Conservation (phyloP, 768 basidiomycete species). For the Suillus fuscotomentosus region DNA sequence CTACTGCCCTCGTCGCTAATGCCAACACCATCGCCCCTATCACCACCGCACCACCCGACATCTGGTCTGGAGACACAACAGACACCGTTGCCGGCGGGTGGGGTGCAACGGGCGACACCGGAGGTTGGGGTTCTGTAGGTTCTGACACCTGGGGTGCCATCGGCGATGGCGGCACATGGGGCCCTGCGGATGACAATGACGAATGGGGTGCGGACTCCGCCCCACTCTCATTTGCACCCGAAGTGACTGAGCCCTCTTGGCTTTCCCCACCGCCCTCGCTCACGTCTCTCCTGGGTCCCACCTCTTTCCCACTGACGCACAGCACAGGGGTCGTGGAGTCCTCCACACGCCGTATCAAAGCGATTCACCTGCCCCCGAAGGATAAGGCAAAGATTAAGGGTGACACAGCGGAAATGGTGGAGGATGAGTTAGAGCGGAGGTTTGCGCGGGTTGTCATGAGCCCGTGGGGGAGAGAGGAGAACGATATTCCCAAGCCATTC, state of each 20-base stretch:
- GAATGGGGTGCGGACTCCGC: constrained; percentile 10
- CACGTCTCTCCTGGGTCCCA: constrained; percentile 50
- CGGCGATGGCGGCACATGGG: constrained; percentile 4
- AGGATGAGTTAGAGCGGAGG: constrained; percentile 43
- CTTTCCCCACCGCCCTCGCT: constrained; percentile 26
- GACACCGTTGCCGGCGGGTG: constrained; percentile 12
- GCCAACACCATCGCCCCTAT: background rate
- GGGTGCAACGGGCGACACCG: constrained; percentile 6
- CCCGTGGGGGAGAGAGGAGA: constrained; percentile 50
- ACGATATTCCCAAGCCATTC: constrained; percentile 35
- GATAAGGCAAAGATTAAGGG: constrained; percentile 10
- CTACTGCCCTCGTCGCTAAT: background rate
- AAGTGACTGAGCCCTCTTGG: constrained; percentile 24
- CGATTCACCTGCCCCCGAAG: constrained; percentile 38
- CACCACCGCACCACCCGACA: constrained; percentile 1
- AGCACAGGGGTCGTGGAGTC: constrained; percentile 64
- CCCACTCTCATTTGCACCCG: constrained; percentile 9
- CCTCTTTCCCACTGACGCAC: constrained; percentile 58
- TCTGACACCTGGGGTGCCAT: constrained; percentile 11
- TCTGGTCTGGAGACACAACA: background rate
- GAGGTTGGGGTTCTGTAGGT: constrained; percentile 6
- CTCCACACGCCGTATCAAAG: constrained; percentile 57
- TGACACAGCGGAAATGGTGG: constrained; percentile 31
- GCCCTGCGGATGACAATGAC: constrained; percentile 14
- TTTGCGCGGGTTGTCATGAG: constrained; percentile 52